Conservation (phyloP, 805 yeast genomes). For the Nakazawaea ernobii region DNA sequence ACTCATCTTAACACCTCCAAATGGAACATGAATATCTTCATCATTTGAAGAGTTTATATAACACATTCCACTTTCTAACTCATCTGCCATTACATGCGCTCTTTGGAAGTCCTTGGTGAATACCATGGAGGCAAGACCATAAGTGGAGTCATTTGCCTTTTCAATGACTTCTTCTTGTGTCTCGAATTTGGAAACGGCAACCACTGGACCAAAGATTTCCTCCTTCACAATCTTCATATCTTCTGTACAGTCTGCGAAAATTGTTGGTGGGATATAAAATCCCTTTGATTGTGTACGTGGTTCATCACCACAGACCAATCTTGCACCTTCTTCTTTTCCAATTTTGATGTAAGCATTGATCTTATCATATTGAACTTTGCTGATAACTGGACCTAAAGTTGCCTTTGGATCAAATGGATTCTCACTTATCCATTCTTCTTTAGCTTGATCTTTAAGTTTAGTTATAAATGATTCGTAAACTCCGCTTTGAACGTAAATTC, state of each 20-base stretch:
- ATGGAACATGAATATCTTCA: slow-evolving; percentile 61
- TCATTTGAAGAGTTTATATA: slow-evolving; percentile 69
- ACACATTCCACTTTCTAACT: slow-evolving; percentile 60
- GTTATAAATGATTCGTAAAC: slow-evolving; percentile 49
- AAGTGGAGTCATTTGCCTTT: slow-evolving; percentile 66
- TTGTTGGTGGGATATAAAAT: slow-evolving; percentile 67
- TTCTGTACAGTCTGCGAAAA: slow-evolving; percentile 65
- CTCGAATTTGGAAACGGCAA: slow-evolving; percentile 56
- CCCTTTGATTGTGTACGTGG: slow-evolving; percentile 45
- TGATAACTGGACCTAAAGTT: slow-evolving; percentile 59
- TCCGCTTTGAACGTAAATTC: slow-evolving; percentile 52
- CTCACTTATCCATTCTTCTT: slow-evolving; percentile 49
- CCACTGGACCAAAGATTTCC: slow-evolving; percentile 89
- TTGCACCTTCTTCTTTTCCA: slow-evolving; percentile 47
- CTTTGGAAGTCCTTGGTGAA: slow-evolving; percentile 62
- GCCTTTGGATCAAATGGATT: slow-evolving; percentile 41
- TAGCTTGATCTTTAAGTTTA: slow-evolving; percentile 38
- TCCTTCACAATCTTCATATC: slow-evolving; percentile 64
- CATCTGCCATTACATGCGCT: slow-evolving; percentile 60
- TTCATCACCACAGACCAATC: slow-evolving; percentile 36
- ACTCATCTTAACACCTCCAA: slow-evolving; percentile 75
- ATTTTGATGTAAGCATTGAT: slow-evolving; percentile 36
- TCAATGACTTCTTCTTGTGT: slow-evolving; percentile 63
- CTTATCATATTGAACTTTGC: slow-evolving; percentile 50
- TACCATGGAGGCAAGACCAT: slow-evolving; percentile 80